A percentile compares a stretch with the other conserved stretches of the same genome.
Evolutionary conservation across 148 eudicot species (phyloP).

Genomic region (Rhododendron vialii): DNA sequence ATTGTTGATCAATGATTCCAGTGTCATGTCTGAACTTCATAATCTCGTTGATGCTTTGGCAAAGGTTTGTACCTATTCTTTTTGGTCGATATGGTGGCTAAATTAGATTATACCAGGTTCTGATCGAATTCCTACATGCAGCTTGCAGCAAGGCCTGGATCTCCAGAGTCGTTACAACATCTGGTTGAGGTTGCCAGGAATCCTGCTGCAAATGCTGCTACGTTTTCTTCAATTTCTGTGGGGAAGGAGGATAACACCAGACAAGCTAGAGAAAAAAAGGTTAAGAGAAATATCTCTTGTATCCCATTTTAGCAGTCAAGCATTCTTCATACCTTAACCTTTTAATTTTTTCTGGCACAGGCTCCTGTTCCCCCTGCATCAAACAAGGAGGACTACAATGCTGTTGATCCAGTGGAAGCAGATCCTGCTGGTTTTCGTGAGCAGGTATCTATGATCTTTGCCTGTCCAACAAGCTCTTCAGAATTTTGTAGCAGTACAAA

Average conservation of each 20-base stretch:
- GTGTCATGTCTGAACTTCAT: conserved; percentile 77
- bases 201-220: conserved; percentile 47
- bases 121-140: conserved; percentile 22
- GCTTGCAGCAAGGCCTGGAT: conserved; percentile 92
- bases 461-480: conserved; percentile 4
- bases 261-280: conserved; percentile 75
- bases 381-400: conserved; percentile 61
- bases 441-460: conserved; percentile 44
- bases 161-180: conserved; percentile 85
- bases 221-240: conserved; percentile 34
- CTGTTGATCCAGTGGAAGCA: conserved; percentile 47
- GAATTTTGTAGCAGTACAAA: not conserved
- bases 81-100: not conserved
- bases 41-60: conserved; percentile 71
- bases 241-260: conserved; percentile 60
- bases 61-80: conserved; percentile 48
- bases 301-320: not conserved
- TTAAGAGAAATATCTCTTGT: conserved; percentile 7
- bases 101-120: not conserved
- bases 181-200: conserved; percentile 84
- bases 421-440: conserved; percentile 71
- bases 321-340: not conserved
- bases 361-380: conserved; percentile 36
- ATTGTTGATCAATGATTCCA: conserved; percentile 58
- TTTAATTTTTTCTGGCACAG: conserved; percentile 31